Base-by-base conservation (phyloP, 2,329 filamentous ascomycete species). In the Orbilia quercus region DNA sequence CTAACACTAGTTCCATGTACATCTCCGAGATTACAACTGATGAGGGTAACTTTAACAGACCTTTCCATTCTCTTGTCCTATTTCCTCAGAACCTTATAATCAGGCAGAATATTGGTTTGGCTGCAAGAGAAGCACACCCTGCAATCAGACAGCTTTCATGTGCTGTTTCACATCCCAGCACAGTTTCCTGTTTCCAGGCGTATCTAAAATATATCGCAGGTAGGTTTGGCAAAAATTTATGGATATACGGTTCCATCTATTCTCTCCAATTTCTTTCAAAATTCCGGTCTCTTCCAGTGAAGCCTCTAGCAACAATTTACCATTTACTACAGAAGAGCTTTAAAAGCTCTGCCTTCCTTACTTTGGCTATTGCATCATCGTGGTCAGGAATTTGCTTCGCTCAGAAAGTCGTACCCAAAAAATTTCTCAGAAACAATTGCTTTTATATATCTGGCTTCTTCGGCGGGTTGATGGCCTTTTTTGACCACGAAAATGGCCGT, bases 301-400 rank as follows among this genome's bases (percentile, higher is more conserved):
- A 53, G 7, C 12, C 34, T 3, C 40, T 60, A n/a, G 34, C 25
- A 7, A 14, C 40, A 3, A n/a, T 72, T 3, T 47, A 42, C 14
- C 23, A 42, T 23, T 28, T 72, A 16, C 4, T 72, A 2, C 23
- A 23, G 2, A 60, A 50, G 20, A 65, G 58, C 1, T n/a, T 65
- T 4, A 50, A 47, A 20, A 72, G 51, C 2, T 72, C 67, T 4
- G 18, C 28, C 6, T 72, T 72, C 45, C 45, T 16, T 1, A 72
- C 67, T 7, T 50, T 53, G 1, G 40, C 53, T 3, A 53, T 72
- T 18, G 59, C 67, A 31, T 59, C 67, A 20, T 65, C 59, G 7
- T 72, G 67, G 67, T 72, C 67, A 9, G 53, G 59, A 40, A 51
- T 72, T 34, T 72, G 67, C 34, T 11, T 72, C 40, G 28, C 58